phyloP scores from a whole-genome alignment of 805 yeast genomes.

The Metschnikowia cubensis region DNA sequence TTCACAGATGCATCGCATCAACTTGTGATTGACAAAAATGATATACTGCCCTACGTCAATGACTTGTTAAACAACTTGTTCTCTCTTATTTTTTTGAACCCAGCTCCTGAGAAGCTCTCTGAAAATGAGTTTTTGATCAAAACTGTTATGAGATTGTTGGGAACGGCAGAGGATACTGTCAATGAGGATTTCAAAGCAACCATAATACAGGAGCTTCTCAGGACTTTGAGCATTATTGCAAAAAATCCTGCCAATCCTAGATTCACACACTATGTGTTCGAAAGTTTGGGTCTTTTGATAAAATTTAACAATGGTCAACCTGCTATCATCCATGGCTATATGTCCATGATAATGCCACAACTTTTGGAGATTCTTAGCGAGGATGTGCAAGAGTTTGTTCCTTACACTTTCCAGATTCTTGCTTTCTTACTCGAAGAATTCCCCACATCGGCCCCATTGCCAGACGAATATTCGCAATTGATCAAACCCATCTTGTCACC shows the following conservation, averaged over 20 bases:
- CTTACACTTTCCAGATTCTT: slow-evolving; percentile 88
- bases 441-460: slow-evolving; percentile 49
- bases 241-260: slow-evolving; percentile 94
- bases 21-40: slow-evolving; percentile 67
- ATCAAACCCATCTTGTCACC: slow-evolving; percentile 84
- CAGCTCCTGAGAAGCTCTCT: slow-evolving; percentile 81
- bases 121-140: slow-evolving; percentile 94
- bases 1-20: slow-evolving; percentile 45
- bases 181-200: slow-evolving; percentile 40
- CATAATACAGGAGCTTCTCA: slow-evolving; percentile 59
- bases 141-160: slow-evolving; percentile 76
- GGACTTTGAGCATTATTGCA: slow-evolving; percentile 65
- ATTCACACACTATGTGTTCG: slow-evolving; percentile 87
- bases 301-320: slow-evolving; percentile 39
- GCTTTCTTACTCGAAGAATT: slow-evolving; percentile 68
- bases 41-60: slow-evolving; percentile 58
- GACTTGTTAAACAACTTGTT: slow-evolving; percentile 65
- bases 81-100: slow-evolving; percentile 49
- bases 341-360: slow-evolving; percentile 59
- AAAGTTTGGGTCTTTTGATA: slow-evolving; percentile 74
- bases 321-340: slow-evolving; percentile 28
- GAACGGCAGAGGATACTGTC: slow-evolving; percentile 68
- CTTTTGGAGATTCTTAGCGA: slow-evolving; percentile 64
- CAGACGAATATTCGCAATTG: slow-evolving; percentile 60
- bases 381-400: slow-evolving; percentile 91